Evolutionary conservation across 352 stramenopile genomes (phyloP).

Genomic region (Globisporangium emineosum): DNA sequence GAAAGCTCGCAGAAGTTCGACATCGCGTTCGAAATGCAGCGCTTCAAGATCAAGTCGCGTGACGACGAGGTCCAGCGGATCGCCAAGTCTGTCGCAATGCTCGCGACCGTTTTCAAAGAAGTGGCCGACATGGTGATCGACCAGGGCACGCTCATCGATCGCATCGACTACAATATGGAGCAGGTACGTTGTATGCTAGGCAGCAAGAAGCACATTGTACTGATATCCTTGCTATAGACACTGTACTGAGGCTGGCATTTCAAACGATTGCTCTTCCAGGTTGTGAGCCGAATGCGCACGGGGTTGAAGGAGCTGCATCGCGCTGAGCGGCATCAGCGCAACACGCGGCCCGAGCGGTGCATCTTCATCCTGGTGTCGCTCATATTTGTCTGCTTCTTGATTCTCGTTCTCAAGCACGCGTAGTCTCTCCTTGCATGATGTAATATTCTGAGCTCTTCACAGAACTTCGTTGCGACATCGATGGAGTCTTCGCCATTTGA

Average conservation of each 20-base stretch:
- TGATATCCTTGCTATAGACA: background rate
- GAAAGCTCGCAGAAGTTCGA: slow-evolving; percentile 24
- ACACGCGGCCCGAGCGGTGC: slow-evolving; percentile 65
- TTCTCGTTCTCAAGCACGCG: slow-evolving; percentile 68
- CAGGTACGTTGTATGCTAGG: slow-evolving; percentile 33
- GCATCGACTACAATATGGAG: slow-evolving; percentile 88
- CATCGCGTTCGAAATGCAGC: slow-evolving; percentile 27
- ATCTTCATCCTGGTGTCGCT: slow-evolving; percentile 60
- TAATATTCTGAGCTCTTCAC: too few relatives aligned
- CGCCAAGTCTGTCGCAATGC: slow-evolving; percentile 55
- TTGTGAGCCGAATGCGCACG: slow-evolving; percentile 52
- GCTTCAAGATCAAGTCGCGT: slow-evolving; percentile 52
- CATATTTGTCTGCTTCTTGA: slow-evolving; percentile 66
- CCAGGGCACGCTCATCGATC: slow-evolving; percentile 77
- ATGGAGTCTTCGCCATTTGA: too few relatives aligned
- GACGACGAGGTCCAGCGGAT: slow-evolving; percentile 80
- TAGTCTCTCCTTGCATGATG: too few relatives aligned
- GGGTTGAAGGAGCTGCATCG: slow-evolving; percentile 56
- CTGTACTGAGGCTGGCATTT: background rate
- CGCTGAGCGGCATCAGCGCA: slow-evolving; percentile 63
- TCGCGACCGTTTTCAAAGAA: slow-evolving; percentile 78
- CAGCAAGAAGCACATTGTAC: too few relatives aligned
- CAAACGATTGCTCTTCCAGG: slow-evolving; percentile 23
- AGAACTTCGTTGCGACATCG: too few relatives aligned
- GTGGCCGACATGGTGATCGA: slow-evolving; percentile 82